Base-by-base conservation (phyloP, 495 filamentous ascomycete genomes). In the Durotheca rogersii region DNA sequence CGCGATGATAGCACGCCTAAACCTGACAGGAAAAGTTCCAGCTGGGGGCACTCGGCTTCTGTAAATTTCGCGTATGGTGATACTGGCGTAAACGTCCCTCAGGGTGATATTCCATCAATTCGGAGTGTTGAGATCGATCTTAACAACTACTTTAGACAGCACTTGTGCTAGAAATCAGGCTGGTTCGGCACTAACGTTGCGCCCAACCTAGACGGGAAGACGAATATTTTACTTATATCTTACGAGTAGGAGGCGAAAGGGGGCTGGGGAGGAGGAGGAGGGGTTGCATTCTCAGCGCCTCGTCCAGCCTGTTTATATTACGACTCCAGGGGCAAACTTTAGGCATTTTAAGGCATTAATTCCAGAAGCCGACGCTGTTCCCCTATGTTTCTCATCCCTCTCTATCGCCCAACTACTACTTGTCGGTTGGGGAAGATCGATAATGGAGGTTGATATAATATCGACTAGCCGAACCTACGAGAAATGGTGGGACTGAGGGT, bases 321-420 rank as follows among this genome's bases (percentile, higher is more conserved):
- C 25, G 29, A 23, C 2, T 25, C 29, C 6, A 11, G 36, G 1
- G 35, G 37, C 5, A 10, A 10, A 1, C 17, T 61, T 10, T n/a
- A n/a, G n/a, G n/a, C n/a, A n/a, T n/a, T n/a, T n/a, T n/a, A 57
- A 23, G 14, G 58, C 58, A 7, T 9, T 57, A 21, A 19, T 61
- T 6, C 57, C 57, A 7, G 0, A 9, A 0, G n/a, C 0, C 1
- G 31, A 45, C 4, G 30, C 32, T 2, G 41, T 57, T 16, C 7
- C 7, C 14, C 15, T 40, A 18, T 53, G 38, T 16, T n/a, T 33
- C 18, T 56, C 32, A n/a, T n/a, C n/a, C n/a, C n/a, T n/a, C n/a
- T n/a, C n/a, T n/a, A n/a, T n/a, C n/a, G n/a, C n/a, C n/a, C n/a
- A n/a, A n/a, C n/a, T n/a, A n/a, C n/a, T n/a, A n/a, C n/a, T n/a